A percentile compares a stretch with the other conserved stretches of the same genome.
These are phyloP conservation scores for Phytophthora palmivora DNA, from an alignment of 352 stramenopile genomes.

Conservation along the genomic window DNA sequence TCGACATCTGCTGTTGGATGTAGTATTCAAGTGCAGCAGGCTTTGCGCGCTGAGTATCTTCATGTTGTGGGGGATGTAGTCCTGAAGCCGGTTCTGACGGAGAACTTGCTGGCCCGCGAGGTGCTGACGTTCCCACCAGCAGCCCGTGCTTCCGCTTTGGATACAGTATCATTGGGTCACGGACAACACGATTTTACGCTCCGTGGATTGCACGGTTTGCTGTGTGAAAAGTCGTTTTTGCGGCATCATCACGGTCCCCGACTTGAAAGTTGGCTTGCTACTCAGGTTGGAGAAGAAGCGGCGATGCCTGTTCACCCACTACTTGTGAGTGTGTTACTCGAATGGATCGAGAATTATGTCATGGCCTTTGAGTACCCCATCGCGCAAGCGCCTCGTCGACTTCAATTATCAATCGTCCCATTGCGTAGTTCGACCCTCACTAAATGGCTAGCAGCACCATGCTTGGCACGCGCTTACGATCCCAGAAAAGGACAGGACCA, in stretches of 20 bases:
- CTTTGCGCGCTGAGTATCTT: slow-evolving; percentile 61
- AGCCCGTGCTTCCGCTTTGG: slow-evolving; percentile 34
- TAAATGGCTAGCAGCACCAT: slow-evolving; percentile 48
- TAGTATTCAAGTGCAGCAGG: slow-evolving; percentile 40
- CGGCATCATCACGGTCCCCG: slow-evolving; percentile 62
- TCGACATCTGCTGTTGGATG: slow-evolving; percentile 18
- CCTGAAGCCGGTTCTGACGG: slow-evolving; percentile 72
- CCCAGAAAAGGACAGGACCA: slow-evolving; percentile 20
- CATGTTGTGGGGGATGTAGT: slow-evolving; percentile 67
- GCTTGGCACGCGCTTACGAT: slow-evolving; percentile 19
- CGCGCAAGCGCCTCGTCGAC: slow-evolving; percentile 48
- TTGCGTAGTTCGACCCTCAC: slow-evolving; percentile 43
- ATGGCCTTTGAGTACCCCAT: slow-evolving; percentile 82
- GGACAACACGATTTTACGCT: slow-evolving; percentile 64
- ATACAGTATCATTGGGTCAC: slow-evolving; percentile 32
- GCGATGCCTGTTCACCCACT: slow-evolving; percentile 63
- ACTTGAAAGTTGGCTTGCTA: slow-evolving; percentile 61
- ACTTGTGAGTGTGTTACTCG: slow-evolving; percentile 56
- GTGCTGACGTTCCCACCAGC: slow-evolving; percentile 55
- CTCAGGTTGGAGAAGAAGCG: slow-evolving; percentile 46
- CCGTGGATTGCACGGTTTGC: slow-evolving; percentile 54
- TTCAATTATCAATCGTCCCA: slow-evolving; percentile 74
- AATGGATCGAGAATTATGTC: slow-evolving; percentile 83
- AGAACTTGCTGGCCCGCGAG: slow-evolving; percentile 67
- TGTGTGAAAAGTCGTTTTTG: slow-evolving; percentile 76